A percentile compares a stretch with the other conserved stretches of the same genome.
Conservation (phyloP, 2,329 filamentous ascomycete genomes). For the Sodiomyces alkalinus region DNA sequence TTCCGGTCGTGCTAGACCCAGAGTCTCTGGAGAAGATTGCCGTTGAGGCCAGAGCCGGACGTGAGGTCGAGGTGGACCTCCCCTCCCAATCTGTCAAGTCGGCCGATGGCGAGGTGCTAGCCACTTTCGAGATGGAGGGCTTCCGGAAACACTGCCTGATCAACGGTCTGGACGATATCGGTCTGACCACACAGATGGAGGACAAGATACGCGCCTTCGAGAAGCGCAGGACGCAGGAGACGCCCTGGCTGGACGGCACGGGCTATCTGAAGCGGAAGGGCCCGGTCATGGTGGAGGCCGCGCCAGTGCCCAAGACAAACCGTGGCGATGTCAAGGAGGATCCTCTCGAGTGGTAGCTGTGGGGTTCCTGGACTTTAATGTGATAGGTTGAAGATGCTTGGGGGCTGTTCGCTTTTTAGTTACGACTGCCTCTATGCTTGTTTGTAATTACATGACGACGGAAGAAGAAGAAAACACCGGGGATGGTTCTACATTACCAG, state of each 20-base stretch:
- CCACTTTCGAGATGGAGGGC: slow-evolving; percentile 73
- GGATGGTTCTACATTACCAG: no score
- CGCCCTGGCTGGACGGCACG: slow-evolving; percentile 81
- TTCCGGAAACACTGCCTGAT: slow-evolving; percentile 90
- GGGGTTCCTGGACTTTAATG: no score
- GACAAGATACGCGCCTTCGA: slow-evolving; percentile 80
- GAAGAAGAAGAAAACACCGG: no score
- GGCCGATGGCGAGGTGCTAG: slow-evolving; percentile 56
- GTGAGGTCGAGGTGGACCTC: slow-evolving; percentile 80
- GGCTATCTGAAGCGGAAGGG: slow-evolving; percentile 57
- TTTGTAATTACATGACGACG: no score
- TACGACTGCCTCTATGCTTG: no score
- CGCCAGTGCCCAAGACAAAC: slow-evolving; percentile 76
- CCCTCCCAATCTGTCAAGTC: slow-evolving; percentile 72
- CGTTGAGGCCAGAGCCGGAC: slow-evolving; percentile 61
- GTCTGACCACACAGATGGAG: slow-evolving; percentile 81
- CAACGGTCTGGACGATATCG: slow-evolving; percentile 92
- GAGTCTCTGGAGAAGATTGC: slow-evolving; percentile 54
- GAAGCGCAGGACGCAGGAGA: slow-evolving; percentile 57
- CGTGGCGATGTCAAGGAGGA: slow-evolving; percentile 70
- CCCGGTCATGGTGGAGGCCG: slow-evolving; percentile 40
- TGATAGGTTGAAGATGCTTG: no score
- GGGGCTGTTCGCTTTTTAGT: no score
- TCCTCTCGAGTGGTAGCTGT: slow-evolving; percentile 87
- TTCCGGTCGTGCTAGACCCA: slow-evolving; percentile 66